phyloP scores from a whole-genome alignment of 1,139 yeast species.

The Sugiyamaella neomexicana region DNA sequence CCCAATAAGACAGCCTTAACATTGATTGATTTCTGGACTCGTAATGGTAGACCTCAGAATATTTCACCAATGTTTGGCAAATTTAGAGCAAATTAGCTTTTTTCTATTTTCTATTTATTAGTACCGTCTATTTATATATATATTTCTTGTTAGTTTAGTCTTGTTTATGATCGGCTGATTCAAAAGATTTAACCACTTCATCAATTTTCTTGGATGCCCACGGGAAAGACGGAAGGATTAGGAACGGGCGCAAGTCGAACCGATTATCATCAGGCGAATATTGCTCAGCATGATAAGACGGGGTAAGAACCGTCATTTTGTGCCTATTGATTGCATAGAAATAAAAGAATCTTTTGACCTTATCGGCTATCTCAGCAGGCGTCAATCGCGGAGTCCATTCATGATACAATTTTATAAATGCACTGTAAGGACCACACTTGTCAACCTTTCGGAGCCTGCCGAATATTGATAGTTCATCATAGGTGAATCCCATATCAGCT shows the following conservation, averaged over 20 bases:
- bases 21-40: constrained; percentile 53
- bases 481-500: constrained; percentile 97
- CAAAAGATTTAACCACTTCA: constrained; percentile 50
- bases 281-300: constrained; percentile 95
- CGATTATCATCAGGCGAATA: constrained; percentile 98
- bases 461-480: constrained; percentile 86
- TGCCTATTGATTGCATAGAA: constrained; percentile 94
- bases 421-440: constrained; percentile 93
- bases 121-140: background rate
- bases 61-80: constrained; percentile 37
- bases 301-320: constrained; percentile 94
- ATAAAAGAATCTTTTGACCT: constrained; percentile 89
- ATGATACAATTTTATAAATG: constrained; percentile 86
- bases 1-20: constrained; percentile 61
- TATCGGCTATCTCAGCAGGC: constrained; percentile 83
- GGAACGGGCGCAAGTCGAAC: constrained; percentile 89
- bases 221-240: constrained; percentile 86
- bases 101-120: background rate
- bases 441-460: constrained; percentile 91
- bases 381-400: constrained; percentile 86
- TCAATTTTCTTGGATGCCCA: constrained; percentile 91
- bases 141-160: constrained; percentile 7
- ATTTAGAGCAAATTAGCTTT: constrained; percentile 26
- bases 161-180: constrained; percentile 17
- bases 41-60: constrained; percentile 46